Base-by-base conservation (phyloP, 371 early-diverging fungal genomes). In the Umbelopsis sp. region DNA sequence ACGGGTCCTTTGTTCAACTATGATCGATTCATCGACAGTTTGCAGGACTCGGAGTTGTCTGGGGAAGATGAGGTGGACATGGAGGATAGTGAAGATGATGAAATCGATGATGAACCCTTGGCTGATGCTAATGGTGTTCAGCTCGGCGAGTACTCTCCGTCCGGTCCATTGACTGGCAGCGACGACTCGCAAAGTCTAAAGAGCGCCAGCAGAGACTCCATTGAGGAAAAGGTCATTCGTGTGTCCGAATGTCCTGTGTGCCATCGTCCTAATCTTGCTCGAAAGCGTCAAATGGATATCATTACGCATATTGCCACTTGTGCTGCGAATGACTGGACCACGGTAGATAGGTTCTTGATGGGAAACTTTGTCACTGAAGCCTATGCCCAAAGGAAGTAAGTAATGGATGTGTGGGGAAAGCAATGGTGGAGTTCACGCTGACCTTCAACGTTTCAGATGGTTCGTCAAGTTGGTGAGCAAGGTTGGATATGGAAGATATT, bases 321-420 rank as follows among this genome's bases (percentile, higher is more conserved):
- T 76, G 83, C 87, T 63, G 86, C 87, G 11, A 84, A 86, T 44
- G 90, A 89, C 68, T 86, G 87, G 70, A 85, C 81, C 11, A 87
- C 86, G 1, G 81, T 89, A 2, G 89, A 87, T 67, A 79, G 87
- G 12, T 86, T 90, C 50, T 78, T 94, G 18, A 83, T 93, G 80
- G 92, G 93, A 35, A 90, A 93, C 67, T 92, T 93, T 72, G 80
- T 93, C 7, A 91, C 93, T 11, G 92, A 92, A 75, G 88, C 90
- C 0, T 80, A 91, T 62, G 92, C 94, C 4, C 90, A 90, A 63
- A 76, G 93, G 72, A 78, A 72, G 81, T 80, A 75, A 69, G 73
- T 32, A 41, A 7, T 41, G 1, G 1, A 41, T 41, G 1, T 41
- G 41, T 41, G 12, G 1, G 7, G 10, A 41, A 10, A 2, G 7